Evolutionary conservation across 352 stramenopile species (phyloP).

Genomic region (Globisporangium camurandrum): DNA sequence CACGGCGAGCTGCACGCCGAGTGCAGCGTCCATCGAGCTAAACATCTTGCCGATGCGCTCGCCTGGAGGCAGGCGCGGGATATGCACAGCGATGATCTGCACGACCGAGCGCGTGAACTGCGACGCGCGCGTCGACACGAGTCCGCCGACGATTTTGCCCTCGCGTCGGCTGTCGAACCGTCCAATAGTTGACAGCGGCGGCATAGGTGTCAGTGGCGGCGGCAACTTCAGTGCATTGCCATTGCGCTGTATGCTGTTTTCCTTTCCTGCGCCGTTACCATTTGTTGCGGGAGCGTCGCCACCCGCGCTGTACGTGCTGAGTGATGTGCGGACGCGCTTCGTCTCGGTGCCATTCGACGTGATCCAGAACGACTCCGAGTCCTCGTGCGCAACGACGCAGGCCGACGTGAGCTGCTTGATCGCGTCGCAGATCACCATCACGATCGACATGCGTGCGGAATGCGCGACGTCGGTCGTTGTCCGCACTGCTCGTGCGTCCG

Average conservation of each 20-base stretch:
- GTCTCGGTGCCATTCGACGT: conserved; percentile 15
- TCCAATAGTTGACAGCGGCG: too few species aligned
- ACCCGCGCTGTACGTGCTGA: not conserved
- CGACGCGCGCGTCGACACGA: conserved; percentile 10
- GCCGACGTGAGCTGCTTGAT: conserved; percentile 27
- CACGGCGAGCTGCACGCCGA: conserved; percentile 51
- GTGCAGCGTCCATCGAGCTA: conserved; percentile 35
- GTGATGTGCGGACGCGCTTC: conserved; percentile 17
- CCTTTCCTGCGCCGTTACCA: not conserved
- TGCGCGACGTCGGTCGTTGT: not conserved
- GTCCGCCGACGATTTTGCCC: conserved; percentile 6
- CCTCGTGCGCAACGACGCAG: conserved; percentile 27
- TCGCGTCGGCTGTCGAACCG: conserved; percentile 13
- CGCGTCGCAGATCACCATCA: conserved; percentile 35
- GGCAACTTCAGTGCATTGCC: not conserved
- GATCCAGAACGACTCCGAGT: conserved; percentile 22
- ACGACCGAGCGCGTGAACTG: conserved; percentile 47
- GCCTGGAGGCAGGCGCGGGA: conserved; percentile 17
- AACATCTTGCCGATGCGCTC: conserved; percentile 31
- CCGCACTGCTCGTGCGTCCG: too few species aligned
- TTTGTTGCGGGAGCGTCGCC: not conserved
- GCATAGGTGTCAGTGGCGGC: too few species aligned
- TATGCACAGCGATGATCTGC: conserved; percentile 35
- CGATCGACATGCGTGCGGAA: conserved; percentile 7
- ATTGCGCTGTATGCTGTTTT: not conserved